Conservation (phyloP, 2,329 filamentous ascomycete species). For the Penicillium sp. region DNA sequence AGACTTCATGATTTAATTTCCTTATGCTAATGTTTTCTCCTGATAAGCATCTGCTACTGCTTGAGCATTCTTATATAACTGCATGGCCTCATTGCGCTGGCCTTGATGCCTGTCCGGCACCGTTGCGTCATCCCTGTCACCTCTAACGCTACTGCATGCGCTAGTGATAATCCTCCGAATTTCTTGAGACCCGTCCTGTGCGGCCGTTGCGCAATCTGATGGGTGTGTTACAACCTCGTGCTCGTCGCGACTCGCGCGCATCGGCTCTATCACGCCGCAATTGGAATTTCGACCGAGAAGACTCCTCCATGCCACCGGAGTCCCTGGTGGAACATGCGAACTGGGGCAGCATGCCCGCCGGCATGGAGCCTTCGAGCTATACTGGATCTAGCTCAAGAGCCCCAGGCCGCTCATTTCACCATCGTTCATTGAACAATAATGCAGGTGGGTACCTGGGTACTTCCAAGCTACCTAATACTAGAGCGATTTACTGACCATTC, state of each 20-base stretch:
- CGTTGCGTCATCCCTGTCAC: slow-evolving; percentile 19
- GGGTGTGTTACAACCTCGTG: slow-evolving; percentile 30
- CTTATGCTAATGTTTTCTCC: neutral
- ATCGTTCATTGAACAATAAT: slow-evolving; percentile 42
- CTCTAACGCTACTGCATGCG: slow-evolving; percentile 18
- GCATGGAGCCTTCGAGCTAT: slow-evolving; percentile 27
- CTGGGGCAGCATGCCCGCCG: slow-evolving; percentile 26
- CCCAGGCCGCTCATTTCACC: slow-evolving; percentile 43
- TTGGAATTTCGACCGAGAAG: slow-evolving; percentile 22
- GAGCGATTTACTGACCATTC: slow-evolving; percentile 20
- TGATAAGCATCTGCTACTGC: slow-evolving; percentile 2
- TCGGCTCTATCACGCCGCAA: slow-evolving; percentile 25
- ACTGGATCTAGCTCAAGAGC: slow-evolving; percentile 36
- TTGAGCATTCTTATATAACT: neutral
- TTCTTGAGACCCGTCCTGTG: slow-evolving; percentile 1
- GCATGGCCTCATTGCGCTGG: neutral
- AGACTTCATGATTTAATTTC: slow-evolving; percentile 3
- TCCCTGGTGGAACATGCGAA: slow-evolving; percentile 28
- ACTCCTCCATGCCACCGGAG: slow-evolving; percentile 15
- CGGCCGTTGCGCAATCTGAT: slow-evolving; percentile 16
- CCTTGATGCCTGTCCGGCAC: neutral
- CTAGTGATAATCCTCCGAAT: slow-evolving; percentile 19
- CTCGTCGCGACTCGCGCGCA: slow-evolving; percentile 28
- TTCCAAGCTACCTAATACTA: neutral
- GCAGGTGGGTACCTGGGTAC: slow-evolving; percentile 34